Conservation (phyloP, 1,139 yeast species). For the Candida neerlandica region DNA sequence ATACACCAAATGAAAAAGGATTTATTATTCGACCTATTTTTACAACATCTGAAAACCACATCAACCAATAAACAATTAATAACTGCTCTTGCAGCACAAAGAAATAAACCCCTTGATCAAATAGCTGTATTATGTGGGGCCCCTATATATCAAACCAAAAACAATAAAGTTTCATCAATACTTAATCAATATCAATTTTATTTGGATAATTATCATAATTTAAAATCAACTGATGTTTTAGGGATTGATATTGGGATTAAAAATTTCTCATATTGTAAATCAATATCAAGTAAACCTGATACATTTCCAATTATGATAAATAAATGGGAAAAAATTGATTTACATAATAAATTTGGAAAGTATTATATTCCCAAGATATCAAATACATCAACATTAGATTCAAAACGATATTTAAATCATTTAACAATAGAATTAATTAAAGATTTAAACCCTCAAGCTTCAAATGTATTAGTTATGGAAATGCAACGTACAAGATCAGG, state of each 20-base stretch:
- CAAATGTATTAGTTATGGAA: conserved; percentile 35
- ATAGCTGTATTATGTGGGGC: conserved; percentile 40
- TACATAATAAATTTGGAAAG: conserved; percentile 16
- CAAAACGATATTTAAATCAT: conserved; percentile 29
- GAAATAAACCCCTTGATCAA: conserved; percentile 15
- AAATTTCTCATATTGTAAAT: conserved; percentile 42
- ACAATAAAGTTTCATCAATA: conserved; percentile 27
- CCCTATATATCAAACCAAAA: conserved; percentile 29
- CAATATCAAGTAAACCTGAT: conserved; percentile 13
- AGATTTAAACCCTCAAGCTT: conserved; percentile 10
- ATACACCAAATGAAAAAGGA: too few relatives aligned
- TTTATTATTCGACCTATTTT: too few relatives aligned
- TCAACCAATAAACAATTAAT: too few relatives aligned
- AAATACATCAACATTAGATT: conserved; percentile 22
- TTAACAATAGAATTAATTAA: conserved; percentile 24
- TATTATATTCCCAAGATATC: conserved; percentile 15
- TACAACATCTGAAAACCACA: too few relatives aligned
- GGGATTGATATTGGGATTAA: conserved; percentile 43
- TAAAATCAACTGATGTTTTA: conserved; percentile 22
- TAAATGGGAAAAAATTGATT: conserved; percentile 36
- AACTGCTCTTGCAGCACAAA: too few relatives aligned
- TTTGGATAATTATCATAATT: conserved; percentile 13
- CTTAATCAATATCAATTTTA: conserved; percentile 24
- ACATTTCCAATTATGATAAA: conserved; percentile 12
- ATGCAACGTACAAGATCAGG: conserved; percentile 44